Evolutionary conservation across 1,284 basidiomycete genomes (phyloP).

Genomic region (Trametes versicolor): DNA sequence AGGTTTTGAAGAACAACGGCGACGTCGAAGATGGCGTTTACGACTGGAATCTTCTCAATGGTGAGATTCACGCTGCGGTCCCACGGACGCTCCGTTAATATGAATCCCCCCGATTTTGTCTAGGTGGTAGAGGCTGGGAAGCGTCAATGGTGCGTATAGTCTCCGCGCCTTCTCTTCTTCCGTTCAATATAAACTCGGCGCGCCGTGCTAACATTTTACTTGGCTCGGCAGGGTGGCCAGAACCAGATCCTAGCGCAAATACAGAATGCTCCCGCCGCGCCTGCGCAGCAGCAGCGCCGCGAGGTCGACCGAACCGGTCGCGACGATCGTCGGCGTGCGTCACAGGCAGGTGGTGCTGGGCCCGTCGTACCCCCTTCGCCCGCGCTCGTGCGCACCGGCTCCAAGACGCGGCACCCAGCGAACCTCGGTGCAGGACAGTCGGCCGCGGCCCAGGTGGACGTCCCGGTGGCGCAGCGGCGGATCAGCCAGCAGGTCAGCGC

Average conservation of each 20-base stretch:
- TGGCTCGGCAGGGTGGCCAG: constrained; percentile 53
- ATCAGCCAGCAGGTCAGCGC: constrained; percentile 50
- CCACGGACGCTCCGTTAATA: constrained; percentile 30
- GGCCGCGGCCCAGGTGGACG: constrained; percentile 76
- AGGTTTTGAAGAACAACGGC: constrained; percentile 89
- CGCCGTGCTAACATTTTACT: constrained; percentile 34
- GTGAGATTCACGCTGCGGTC: constrained; percentile 42
- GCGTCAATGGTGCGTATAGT: constrained; percentile 68
- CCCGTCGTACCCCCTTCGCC: constrained; percentile 73
- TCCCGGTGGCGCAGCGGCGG: constrained; percentile 63
- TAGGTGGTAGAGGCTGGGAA: constrained; percentile 96
- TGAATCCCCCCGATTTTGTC: constrained; percentile 16
- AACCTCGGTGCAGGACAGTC: constrained; percentile 74
- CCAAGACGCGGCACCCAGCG: constrained; percentile 69
- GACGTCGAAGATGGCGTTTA: constrained; percentile 91
- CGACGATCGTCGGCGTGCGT: constrained; percentile 62
- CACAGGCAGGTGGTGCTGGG: constrained; percentile 59
- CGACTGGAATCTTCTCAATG: constrained; percentile 92
- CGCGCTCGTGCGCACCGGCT: constrained; percentile 77
- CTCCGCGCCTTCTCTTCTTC: constrained; percentile 14
- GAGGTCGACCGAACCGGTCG: constrained; percentile 53
- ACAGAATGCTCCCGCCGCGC: constrained; percentile 58
- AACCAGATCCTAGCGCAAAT: constrained; percentile 69
- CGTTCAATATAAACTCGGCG: constrained; percentile 27
- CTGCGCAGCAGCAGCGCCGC: constrained; percentile 54